Evolutionary conservation across 2,329 filamentous ascomycete species (phyloP).

Genomic region (Arthroderma sp.): DNA sequence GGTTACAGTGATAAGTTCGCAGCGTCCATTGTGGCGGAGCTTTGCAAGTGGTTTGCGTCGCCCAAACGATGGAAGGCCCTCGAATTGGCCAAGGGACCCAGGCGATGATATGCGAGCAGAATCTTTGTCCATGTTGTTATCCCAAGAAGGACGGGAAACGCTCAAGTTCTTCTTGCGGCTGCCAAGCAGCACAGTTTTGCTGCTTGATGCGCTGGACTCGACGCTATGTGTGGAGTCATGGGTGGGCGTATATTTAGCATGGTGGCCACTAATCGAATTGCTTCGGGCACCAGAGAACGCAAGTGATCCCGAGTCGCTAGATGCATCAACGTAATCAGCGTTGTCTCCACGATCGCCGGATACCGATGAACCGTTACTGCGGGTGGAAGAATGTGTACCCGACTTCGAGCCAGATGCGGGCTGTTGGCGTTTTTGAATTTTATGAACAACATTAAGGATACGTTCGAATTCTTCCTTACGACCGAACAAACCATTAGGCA

Average conservation of each 20-base stretch:
- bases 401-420: constrained; percentile 21
- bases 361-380: constrained; percentile 42
- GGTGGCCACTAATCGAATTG: constrained; percentile 22
- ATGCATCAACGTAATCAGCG: constrained; percentile 39
- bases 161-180: constrained; percentile 24
- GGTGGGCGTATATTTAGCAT: constrained; percentile 15
- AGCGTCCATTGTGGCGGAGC: constrained; percentile 41
- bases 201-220: constrained; percentile 23
- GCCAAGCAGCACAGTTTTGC: constrained; percentile 15
- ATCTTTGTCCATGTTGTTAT: constrained; percentile 25
- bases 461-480: constrained; percentile 57
- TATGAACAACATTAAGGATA: constrained; percentile 63
- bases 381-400: constrained; percentile 29
- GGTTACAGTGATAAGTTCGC: constrained; percentile 45
- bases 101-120: neutral
- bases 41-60: constrained; percentile 35
- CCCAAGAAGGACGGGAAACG: constrained; percentile 24
- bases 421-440: constrained; percentile 54
- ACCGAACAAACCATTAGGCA: constrained; percentile 71
- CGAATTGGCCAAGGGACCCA: constrained; percentile 5
- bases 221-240: constrained; percentile 24
- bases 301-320: constrained; percentile 41
- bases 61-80: constrained; percentile 11
- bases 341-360: constrained; percentile 39
- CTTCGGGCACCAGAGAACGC: constrained; percentile 21